Evolutionary conservation across 1,284 basidiomycete species (phyloP).

Genomic region (Tylopilus orsonianus): DNA sequence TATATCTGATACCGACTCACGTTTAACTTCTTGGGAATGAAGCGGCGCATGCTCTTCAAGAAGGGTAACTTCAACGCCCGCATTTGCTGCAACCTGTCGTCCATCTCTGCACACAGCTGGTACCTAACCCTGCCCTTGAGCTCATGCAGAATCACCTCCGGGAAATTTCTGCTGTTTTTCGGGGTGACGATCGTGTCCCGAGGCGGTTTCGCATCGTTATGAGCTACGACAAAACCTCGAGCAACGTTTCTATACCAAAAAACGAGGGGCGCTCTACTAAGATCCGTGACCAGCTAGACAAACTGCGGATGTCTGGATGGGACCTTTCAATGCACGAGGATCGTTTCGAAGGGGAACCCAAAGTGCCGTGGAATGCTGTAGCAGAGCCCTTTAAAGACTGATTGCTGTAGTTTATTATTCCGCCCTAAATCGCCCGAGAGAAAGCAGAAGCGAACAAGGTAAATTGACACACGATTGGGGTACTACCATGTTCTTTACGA

Average conservation of each 20-base stretch:
- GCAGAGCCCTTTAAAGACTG: slow-evolving; percentile 12
- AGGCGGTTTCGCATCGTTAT: slow-evolving; percentile 11
- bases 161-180: too few relatives aligned
- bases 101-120: neutral
- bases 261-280: neutral
- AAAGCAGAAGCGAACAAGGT: neutral
- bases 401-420: neutral
- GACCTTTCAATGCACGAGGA: slow-evolving; percentile 6
- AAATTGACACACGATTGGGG: neutral
- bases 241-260: slow-evolving; percentile 2
- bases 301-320: neutral
- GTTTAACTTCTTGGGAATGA: neutral
- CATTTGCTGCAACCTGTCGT: neutral
- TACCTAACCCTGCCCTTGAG: neutral
- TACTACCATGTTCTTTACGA: neutral
- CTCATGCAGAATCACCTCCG: too few relatives aligned
- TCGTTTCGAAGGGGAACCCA: slow-evolving; percentile 14
- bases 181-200: neutral
- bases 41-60: neutral
- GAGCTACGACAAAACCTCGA: slow-evolving; percentile 17
- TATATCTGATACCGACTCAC: neutral
- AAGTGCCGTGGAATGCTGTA: slow-evolving; percentile 16
- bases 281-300: neutral
- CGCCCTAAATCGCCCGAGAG: neutral
- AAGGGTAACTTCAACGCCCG: too few relatives aligned